Evolutionary conservation across 768 basidiomycete species (phyloP).

Genomic region (Agaricus subrufescens): DNA sequence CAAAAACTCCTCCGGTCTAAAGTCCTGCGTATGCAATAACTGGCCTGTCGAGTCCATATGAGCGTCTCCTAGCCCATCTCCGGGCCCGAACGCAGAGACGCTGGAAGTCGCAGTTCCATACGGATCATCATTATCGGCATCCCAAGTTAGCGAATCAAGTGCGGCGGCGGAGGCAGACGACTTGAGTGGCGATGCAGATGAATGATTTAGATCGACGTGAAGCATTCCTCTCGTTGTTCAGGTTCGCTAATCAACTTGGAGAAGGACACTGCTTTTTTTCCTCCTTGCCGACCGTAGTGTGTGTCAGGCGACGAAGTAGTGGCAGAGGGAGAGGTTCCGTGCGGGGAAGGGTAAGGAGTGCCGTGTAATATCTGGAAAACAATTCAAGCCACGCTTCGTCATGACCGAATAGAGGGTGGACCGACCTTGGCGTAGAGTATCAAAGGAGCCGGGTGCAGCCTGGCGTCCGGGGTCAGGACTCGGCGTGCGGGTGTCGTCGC

Average conservation of each 20-base stretch:
- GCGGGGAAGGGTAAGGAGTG: background rate
- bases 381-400: background rate
- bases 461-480: no score
- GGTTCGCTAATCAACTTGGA: background rate
- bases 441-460: background rate
- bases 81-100: background rate
- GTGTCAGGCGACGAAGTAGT: background rate
- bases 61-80: background rate
- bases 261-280: background rate
- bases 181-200: slow-evolving; percentile 10
- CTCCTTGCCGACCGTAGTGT: background rate
- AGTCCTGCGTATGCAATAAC: slow-evolving; percentile 1
- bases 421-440: background rate
- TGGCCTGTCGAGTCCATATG: background rate
- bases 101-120: background rate
- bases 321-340: no score
- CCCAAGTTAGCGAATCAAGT: slow-evolving; percentile 9
- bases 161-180: slow-evolving; percentile 10
- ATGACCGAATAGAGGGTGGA: background rate
- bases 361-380: background rate
- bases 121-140: slow-evolving; percentile 7
- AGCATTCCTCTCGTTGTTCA: slow-evolving; percentile 1
- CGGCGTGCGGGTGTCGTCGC: background rate
- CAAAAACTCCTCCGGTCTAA: slow-evolving; percentile 8
- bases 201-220: slow-evolving; percentile 10